Percentiles rank a stretch among this genome's conserved stretches.
Conservation (phyloP, 176 grass and related monocot species). For the Bothriochloa decipiens region DNA sequence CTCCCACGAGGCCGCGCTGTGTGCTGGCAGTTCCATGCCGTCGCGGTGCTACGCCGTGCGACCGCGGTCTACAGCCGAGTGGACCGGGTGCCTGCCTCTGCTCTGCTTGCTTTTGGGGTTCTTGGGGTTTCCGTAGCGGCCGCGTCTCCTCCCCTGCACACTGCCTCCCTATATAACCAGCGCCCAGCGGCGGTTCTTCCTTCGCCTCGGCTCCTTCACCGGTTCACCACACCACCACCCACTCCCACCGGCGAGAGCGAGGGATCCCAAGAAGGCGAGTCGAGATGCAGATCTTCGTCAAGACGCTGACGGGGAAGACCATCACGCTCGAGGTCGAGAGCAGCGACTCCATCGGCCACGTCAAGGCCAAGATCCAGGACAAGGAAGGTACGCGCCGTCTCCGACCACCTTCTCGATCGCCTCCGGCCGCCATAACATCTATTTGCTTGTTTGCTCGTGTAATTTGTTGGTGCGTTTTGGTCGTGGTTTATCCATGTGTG, state of each 20-base stretch:
- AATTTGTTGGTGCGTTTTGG: not conserved
- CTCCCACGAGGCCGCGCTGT: not conserved
- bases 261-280: not conserved
- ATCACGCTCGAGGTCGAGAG: constrained; percentile 86
- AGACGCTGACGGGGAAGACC: constrained; percentile 77
- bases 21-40: not conserved
- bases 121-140: constrained; percentile 7
- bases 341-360: constrained; percentile 69
- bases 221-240: not conserved
- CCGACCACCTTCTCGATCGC: not conserved
- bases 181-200: not conserved
- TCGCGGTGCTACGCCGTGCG: not conserved
- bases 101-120: not conserved
- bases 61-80: not conserved
- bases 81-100: not conserved
- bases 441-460: not conserved
- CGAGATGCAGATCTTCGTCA: constrained; percentile 66
- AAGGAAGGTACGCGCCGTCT: constrained; percentile 47
- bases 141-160: constrained; percentile 16
- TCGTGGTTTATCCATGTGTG: not conserved
- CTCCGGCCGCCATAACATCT: not conserved
- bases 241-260: not conserved
- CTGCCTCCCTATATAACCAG: not conserved
- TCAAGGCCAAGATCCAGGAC: constrained; percentile 89
- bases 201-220: not conserved